Evolutionary conservation across 805 yeast genomes (phyloP).

Genomic region (Saturnispora zaruensis): DNA sequence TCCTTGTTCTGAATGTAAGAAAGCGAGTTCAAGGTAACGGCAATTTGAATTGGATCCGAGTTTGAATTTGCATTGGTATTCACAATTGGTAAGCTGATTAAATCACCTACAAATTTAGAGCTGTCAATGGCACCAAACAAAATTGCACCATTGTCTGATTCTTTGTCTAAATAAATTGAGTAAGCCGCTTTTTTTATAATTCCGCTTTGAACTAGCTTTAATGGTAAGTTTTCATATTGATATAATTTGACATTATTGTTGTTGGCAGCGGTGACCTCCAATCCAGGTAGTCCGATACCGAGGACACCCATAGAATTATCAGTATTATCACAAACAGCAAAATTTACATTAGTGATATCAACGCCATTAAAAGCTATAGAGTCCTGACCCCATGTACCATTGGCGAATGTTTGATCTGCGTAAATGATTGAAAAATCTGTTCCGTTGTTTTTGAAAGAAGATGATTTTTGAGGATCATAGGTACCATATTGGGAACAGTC

Average conservation of each 20-base stretch:
- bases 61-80: constrained; percentile 33
- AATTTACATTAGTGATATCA: constrained; percentile 42
- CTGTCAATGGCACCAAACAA: constrained; percentile 69
- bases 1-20: constrained; percentile 10
- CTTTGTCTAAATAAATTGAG: constrained; percentile 50
- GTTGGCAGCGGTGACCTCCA: constrained; percentile 46
- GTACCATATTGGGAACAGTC: constrained; percentile 42
- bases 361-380: constrained; percentile 42
- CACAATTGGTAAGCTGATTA: constrained; percentile 43
- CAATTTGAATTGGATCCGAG: constrained; percentile 36
- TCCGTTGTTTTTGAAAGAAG: constrained; percentile 32
- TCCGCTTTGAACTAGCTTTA: constrained; percentile 49
- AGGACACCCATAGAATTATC: constrained; percentile 63
- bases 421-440: constrained; percentile 38
- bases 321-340: constrained; percentile 67
- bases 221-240: constrained; percentile 60
- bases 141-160: constrained; percentile 41
- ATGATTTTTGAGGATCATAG: constrained; percentile 35
- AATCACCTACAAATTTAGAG: constrained; percentile 47
- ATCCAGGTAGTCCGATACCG: constrained; percentile 61
- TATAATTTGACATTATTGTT: constrained; percentile 20
- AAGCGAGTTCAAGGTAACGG: constrained; percentile 39
- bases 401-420: constrained; percentile 41
- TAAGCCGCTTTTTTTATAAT: constrained; percentile 46
- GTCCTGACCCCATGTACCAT: constrained; percentile 58